Percentiles rank a stretch among this genome's conserved stretches.
Conservation (phyloP, 345 rosid genomes). For the Turnera subulata region DNA sequence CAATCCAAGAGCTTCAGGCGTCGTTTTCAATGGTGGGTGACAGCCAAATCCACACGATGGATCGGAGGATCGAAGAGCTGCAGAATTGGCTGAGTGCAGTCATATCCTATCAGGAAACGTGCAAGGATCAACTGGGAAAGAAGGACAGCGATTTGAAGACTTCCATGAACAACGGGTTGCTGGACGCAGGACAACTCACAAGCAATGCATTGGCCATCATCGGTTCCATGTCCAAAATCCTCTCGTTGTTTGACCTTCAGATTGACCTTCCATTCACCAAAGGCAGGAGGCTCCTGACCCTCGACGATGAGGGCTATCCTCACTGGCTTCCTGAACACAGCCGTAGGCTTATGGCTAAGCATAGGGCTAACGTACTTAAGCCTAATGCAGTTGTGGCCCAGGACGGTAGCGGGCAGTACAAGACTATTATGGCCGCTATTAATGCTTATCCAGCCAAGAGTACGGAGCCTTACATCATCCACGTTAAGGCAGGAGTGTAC, state of each 20-base stretch:
- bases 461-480: constrained; percentile 16
- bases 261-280: neutral
- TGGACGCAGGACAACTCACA: constrained; percentile 15
- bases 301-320: constrained; percentile 17
- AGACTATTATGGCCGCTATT: constrained; percentile 20
- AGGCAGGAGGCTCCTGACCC: constrained; percentile 3
- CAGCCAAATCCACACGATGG: neutral
- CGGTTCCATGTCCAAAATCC: constrained; percentile 7
- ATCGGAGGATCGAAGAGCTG: constrained; percentile 12
- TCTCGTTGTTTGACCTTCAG: constrained; percentile 11
- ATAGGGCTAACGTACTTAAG: neutral
- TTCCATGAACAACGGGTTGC: constrained; percentile 2
- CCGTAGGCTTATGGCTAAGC: constrained; percentile 11
- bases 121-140: constrained; percentile 22
- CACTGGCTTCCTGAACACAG: constrained; percentile 20
- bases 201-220: constrained; percentile 23
- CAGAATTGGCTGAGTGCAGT: constrained; percentile 21
- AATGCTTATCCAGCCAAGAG: constrained; percentile 7
- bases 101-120: constrained; percentile 23
- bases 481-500: constrained; percentile 23
- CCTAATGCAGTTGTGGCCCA: constrained; percentile 26
- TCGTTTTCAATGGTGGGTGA: constrained; percentile 1
- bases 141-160: neutral
- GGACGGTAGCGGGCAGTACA: constrained; percentile 25
- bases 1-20: constrained; percentile 16